phyloP scores from a whole-genome alignment of 371 early-diverging fungal species.

The Mortierella sp. region DNA sequence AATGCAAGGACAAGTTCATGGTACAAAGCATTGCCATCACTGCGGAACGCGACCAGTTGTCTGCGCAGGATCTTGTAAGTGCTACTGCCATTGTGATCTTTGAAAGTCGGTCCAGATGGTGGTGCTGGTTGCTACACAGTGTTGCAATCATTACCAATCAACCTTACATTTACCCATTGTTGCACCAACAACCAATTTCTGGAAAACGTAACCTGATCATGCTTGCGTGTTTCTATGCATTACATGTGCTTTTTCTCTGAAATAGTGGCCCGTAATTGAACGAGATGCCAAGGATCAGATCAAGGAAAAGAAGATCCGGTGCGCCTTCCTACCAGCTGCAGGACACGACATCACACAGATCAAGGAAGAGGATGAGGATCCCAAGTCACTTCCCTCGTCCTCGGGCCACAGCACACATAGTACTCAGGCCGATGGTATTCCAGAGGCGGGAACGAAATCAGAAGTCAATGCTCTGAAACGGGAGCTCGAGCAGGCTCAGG shows the following conservation, averaged over 20 bases:
- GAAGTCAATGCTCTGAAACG: slow-evolving; percentile 30
- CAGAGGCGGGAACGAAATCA: not conserved
- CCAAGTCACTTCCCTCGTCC: slow-evolving; percentile 16
- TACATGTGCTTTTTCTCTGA: not conserved
- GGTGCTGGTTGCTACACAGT: no score
- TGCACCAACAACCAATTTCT: no score
- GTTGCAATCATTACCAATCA: no score
- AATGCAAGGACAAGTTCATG: slow-evolving; percentile 95
- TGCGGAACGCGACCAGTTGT: slow-evolving; percentile 56
- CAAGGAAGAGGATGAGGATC: slow-evolving; percentile 30
- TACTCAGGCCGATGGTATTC: slow-evolving; percentile 12
- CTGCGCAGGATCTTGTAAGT: slow-evolving; percentile 60
- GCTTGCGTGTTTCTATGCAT: slow-evolving; percentile 10
- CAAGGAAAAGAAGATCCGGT: slow-evolving; percentile 73
- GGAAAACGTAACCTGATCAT: no score
- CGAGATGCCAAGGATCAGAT: slow-evolving; percentile 60
- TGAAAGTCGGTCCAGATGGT: not conserved
- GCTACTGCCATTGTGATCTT: not conserved
- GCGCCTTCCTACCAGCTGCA: slow-evolving; percentile 59
- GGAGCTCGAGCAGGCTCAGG: slow-evolving; percentile 38
- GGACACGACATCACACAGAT: slow-evolving; percentile 37
- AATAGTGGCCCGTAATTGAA: slow-evolving; percentile 70
- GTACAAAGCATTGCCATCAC: slow-evolving; percentile 86
- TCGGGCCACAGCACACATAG: slow-evolving; percentile 23
- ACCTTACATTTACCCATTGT: not conserved